These are phyloP conservation scores for Penicillium paneum DNA, from an alignment of 2,329 filamentous ascomycete genomes.

Conservation along the genomic window DNA sequence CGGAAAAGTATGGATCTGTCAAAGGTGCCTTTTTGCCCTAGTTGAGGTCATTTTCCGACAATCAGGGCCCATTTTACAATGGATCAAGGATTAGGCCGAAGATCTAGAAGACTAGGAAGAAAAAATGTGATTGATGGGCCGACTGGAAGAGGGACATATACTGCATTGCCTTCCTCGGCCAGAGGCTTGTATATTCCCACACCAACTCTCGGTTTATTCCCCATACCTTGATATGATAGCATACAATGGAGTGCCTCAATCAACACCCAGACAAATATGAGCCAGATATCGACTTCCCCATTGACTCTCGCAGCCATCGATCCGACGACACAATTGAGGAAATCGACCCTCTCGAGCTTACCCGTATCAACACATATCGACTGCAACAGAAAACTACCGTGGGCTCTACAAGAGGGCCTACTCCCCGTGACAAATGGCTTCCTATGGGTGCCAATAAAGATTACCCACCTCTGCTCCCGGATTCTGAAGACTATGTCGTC, in stretches of 20 bases:
- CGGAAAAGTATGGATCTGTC: slow-evolving; percentile 16
- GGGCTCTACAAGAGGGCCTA: slow-evolving; percentile 6
- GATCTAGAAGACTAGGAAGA: neutral
- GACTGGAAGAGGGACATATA: slow-evolving; percentile 2
- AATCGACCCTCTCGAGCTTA: slow-evolving; percentile 6
- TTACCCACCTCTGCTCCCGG: slow-evolving; percentile 50
- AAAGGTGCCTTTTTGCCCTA: neutral
- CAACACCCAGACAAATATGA: slow-evolving; percentile 3
- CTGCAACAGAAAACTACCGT: slow-evolving; percentile 10
- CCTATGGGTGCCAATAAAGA: slow-evolving; percentile 43
- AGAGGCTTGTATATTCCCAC: neutral
- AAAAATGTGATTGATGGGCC: slow-evolving; percentile 2
- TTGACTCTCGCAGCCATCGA: slow-evolving; percentile 6
- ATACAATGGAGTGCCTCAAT: neutral
- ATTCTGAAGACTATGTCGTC: slow-evolving; percentile 53
- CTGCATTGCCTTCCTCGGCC: neutral
- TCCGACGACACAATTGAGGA: slow-evolving; percentile 11
- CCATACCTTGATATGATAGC: neutral
- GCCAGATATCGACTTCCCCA: neutral
- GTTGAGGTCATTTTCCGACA: neutral
- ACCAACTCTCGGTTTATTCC: neutral
- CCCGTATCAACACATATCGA: slow-evolving; percentile 9
- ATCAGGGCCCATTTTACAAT: slow-evolving; percentile 5
- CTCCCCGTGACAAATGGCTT: slow-evolving; percentile 20
- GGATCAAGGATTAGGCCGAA: slow-evolving; percentile 1